These are phyloP conservation scores for Microbotryomycetes sp. DNA, from an alignment of 1,284 basidiomycete genomes.

Conservation along the genomic window DNA sequence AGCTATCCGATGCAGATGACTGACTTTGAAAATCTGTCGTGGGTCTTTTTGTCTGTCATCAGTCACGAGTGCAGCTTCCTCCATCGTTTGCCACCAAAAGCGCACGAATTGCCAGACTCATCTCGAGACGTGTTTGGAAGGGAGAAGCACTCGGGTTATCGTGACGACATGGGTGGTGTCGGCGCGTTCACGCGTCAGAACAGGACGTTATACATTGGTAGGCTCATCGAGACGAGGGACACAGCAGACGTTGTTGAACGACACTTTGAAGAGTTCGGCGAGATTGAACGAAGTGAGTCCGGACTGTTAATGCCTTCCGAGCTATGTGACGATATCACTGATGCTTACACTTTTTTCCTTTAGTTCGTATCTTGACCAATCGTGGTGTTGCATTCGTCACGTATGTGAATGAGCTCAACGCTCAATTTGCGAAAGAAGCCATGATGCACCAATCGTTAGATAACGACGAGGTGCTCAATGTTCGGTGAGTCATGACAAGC, in stretches of 20 bases:
- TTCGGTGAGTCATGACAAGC: conserved; percentile 53
- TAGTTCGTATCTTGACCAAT: conserved; percentile 84
- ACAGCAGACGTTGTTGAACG: conserved; percentile 81
- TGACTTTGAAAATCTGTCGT: too few relatives aligned
- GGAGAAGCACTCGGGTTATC: conserved; percentile 94
- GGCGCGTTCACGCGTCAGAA: conserved; percentile 92
- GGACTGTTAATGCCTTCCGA: neutral
- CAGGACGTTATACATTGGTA: conserved; percentile 87
- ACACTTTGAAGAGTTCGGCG: conserved; percentile 98
- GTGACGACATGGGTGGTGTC: conserved; percentile 99
- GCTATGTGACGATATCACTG: neutral
- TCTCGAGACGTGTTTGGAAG: conserved; percentile 95
- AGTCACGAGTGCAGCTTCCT: conserved; percentile 90
- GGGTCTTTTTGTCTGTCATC: neutral
- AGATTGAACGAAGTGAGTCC: conserved; percentile 78
- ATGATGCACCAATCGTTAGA: conserved; percentile 99
- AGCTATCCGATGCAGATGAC: neutral
- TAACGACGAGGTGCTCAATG: conserved; percentile 95
- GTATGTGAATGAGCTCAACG: conserved; percentile 75
- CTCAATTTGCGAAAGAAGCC: conserved; percentile 96
- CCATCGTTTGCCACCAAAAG: conserved; percentile 73
- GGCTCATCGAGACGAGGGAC: conserved; percentile 76
- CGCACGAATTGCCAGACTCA: conserved; percentile 68
- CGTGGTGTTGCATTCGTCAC: conserved; percentile 97
- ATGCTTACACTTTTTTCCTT: neutral